Percentiles rank a stretch among this genome's conserved stretches.
Evolutionary conservation across 331 rosid genomes (phyloP).

Genomic region (Acacia pycnantha): DNA sequence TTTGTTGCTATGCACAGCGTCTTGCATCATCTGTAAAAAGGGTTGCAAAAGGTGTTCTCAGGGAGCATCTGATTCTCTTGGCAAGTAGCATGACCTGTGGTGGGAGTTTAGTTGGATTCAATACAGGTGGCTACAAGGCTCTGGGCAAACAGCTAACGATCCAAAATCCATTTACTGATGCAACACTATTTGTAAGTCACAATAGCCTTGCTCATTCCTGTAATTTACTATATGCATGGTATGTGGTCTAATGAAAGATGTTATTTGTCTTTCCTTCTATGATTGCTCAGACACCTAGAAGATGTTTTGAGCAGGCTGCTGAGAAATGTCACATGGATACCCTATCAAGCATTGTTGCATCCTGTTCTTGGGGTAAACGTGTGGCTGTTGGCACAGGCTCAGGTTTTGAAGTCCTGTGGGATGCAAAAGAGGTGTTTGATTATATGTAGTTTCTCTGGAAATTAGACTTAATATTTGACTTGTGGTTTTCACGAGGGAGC

Average conservation of each 20-base stretch:
- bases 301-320: conserved; percentile 90
- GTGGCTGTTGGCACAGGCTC: conserved; percentile 98
- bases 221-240: background rate
- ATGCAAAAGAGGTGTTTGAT: conserved; percentile 61
- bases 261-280: conserved; percentile 17
- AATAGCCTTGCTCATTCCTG: conserved; percentile 3
- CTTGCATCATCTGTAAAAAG: conserved; percentile 73
- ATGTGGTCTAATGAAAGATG: background rate
- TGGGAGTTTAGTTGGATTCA: conserved; percentile 86
- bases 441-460: background rate
- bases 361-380: conserved; percentile 95
- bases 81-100: conserved; percentile 94
- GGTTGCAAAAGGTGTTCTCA: conserved; percentile 95
- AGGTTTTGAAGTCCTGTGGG: conserved; percentile 79
- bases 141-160: conserved; percentile 63
- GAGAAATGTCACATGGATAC: conserved; percentile 82
- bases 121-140: conserved; percentile 81
- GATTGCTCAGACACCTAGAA: conserved; percentile 75
- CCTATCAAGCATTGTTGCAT: conserved; percentile 79
- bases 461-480: conserved; percentile 20
- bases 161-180: conserved; percentile 95
- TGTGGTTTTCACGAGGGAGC: background rate
- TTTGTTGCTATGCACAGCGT: conserved; percentile 61
- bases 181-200: conserved; percentile 78
- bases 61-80: conserved; percentile 86